Percentiles rank a stretch among this genome's conserved stretches.
Evolutionary conservation across 139 green algal genomes (phyloP).

Genomic region (Chlamydomonas eustigma): DNA sequence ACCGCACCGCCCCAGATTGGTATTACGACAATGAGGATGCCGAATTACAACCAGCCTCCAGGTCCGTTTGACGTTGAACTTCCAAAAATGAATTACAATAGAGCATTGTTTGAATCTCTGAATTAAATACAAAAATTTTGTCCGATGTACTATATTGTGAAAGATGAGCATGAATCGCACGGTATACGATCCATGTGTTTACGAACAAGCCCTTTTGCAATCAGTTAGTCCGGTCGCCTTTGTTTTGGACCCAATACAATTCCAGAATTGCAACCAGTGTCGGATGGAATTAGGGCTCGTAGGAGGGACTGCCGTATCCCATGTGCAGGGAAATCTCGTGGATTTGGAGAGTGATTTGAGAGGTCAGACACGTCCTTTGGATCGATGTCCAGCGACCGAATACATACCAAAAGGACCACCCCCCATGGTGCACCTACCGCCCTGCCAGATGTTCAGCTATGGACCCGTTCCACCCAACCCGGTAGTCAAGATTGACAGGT

Average conservation of each 20-base stretch:
- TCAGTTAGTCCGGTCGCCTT: background rate
- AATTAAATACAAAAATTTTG: too few relatives aligned
- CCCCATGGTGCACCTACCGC: background rate
- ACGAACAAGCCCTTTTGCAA: background rate
- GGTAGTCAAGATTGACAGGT: too few relatives aligned
- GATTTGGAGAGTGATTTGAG: slow-evolving; percentile 17
- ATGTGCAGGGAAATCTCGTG: slow-evolving; percentile 9
- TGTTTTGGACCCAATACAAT: slow-evolving; percentile 14
- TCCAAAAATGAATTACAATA: too few relatives aligned
- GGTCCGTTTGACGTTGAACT: too few relatives aligned
- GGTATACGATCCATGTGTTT: slow-evolving; percentile 16
- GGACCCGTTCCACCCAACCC: too few relatives aligned
- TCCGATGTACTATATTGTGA: too few relatives aligned
- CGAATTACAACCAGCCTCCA: too few relatives aligned
- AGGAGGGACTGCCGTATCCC: slow-evolving; percentile 14
- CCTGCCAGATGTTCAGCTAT: slow-evolving; percentile 5
- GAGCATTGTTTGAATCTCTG: too few relatives aligned
- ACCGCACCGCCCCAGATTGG: too few relatives aligned
- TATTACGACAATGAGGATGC: too few relatives aligned
- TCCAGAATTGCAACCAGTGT: slow-evolving; percentile 4
- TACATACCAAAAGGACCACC: background rate
- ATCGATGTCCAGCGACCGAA: background rate
- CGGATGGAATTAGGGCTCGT: slow-evolving; percentile 6
- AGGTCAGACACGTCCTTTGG: background rate
- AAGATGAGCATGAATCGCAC: slow-evolving; percentile 13